A percentile compares a stretch with the other conserved stretches of the same genome.
phyloP scores from a whole-genome alignment of 1,284 basidiomycete species.

The Sporisorium sorghi region DNA sequence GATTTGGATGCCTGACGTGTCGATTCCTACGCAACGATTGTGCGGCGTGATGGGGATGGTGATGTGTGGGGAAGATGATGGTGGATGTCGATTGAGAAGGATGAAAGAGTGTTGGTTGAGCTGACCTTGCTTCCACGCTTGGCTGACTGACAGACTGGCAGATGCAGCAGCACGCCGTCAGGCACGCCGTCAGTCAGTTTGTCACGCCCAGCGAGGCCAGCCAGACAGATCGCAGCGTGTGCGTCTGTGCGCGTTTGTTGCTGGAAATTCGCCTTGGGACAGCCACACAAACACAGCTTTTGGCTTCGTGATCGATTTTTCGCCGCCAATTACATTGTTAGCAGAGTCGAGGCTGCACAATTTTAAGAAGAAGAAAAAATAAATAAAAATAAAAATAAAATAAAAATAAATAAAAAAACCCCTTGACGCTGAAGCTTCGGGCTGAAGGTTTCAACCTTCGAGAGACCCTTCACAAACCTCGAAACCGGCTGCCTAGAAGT shows the following conservation, averaged over 20 bases:
- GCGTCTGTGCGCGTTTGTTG: constrained; percentile 21
- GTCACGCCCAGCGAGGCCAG: too few relatives aligned
- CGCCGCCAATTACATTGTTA: not conserved
- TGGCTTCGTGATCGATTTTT: constrained; percentile 32
- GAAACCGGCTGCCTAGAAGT: too few relatives aligned
- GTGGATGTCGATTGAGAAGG: constrained; percentile 4
- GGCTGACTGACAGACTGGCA: constrained; percentile 5
- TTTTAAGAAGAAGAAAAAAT: not conserved
- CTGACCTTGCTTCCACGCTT: constrained; percentile 10
- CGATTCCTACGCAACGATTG: too few relatives aligned
- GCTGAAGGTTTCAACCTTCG: not conserved
- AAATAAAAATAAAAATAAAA: too few relatives aligned
- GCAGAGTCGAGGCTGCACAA: not conserved
- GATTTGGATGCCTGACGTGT: not conserved
- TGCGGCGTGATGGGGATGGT: not conserved
- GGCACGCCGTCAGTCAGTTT: not conserved
- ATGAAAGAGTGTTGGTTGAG: constrained; percentile 8
- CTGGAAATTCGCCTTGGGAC: constrained; percentile 10
- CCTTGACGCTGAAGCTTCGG: not conserved
- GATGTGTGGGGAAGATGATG: not conserved
- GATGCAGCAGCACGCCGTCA: constrained; percentile 12
- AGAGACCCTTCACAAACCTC: too few relatives aligned
- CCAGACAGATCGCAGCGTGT: not conserved
- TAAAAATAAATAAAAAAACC: too few relatives aligned
- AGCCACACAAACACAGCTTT: constrained; percentile 7